phyloP scores from a whole-genome alignment of 371 early-diverging fungal genomes.

The Mortierella sp. region DNA sequence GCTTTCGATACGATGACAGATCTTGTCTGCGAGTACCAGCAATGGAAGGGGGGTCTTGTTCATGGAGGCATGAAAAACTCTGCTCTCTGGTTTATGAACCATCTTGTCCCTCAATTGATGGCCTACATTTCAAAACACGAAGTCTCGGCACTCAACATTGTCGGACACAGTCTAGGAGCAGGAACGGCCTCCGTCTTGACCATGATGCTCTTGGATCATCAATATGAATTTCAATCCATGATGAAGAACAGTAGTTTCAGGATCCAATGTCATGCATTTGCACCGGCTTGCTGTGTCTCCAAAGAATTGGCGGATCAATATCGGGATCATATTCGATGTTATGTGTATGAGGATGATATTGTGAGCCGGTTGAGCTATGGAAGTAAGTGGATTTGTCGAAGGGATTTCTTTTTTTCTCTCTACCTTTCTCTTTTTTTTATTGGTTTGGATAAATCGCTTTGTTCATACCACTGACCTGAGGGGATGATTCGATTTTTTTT shows the following conservation, averaged over 20 bases:
- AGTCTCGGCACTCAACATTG: slow-evolving; percentile 69
- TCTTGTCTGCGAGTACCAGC: slow-evolving; percentile 86
- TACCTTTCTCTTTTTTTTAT: background rate
- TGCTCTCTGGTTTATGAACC: slow-evolving; percentile 81
- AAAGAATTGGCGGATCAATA: slow-evolving; percentile 73
- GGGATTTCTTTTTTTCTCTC: background rate
- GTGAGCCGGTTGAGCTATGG: slow-evolving; percentile 84
- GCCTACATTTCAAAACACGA: slow-evolving; percentile 74
- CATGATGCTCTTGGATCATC: slow-evolving; percentile 76
- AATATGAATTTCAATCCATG: slow-evolving; percentile 61
- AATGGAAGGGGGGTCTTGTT: slow-evolving; percentile 88
- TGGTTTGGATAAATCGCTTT: background rate
- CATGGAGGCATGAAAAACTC: slow-evolving; percentile 86
- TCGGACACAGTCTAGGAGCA: slow-evolving; percentile 89
- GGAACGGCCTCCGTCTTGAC: slow-evolving; percentile 82
- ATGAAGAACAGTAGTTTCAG: slow-evolving; percentile 54
- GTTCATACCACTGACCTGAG: background rate
- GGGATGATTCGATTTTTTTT: background rate
- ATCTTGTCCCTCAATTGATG: slow-evolving; percentile 75
- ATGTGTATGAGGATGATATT: slow-evolving; percentile 81
- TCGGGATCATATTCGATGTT: slow-evolving; percentile 74
- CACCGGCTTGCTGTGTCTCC: slow-evolving; percentile 76
- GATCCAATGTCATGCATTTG: slow-evolving; percentile 66
- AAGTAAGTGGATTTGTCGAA: slow-evolving; percentile 21
- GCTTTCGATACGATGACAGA: slow-evolving; percentile 87